Evolutionary conservation across 164 flowering plant species (phyloP), one percentile per base, ranked within the genome.

Genomic region (Paratinospora sagittata): DNA sequence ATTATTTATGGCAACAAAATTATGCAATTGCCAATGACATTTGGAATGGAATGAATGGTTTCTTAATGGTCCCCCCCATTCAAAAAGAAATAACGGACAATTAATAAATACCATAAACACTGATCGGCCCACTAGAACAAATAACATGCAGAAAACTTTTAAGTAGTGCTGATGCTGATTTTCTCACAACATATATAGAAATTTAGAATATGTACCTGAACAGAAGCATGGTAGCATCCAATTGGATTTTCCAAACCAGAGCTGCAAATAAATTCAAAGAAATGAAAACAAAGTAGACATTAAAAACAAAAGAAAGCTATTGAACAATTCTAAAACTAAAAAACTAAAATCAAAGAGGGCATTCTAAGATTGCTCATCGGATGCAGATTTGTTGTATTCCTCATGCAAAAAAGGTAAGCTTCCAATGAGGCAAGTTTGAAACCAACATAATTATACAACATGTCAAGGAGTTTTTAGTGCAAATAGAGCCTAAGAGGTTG

Each of bases 181-280:
- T 2, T 9, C 14, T 43, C 49, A 65, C 26, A 34, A 33, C 17
- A 65, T 9, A 34, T 37, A 41, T 0, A 19, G 39, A 0, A 43
- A n/a, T n/a, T 52, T 52, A 16, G 27, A 23, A 47, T n/a, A 68
- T 2, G 52, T 64, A 78, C 98, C 90, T 92, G 96, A 71, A 90
- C 84, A 14, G 96, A 80, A 36, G 90, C 82, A 73, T 83, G 76
- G 74, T 85, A 90, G 66, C 83, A 89, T 16, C 89, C 94, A 11
- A 92, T 83, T 1, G 89, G 81, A 63, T 81, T 87, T 27, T 88
- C 89, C 23, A 79, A 73, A 69, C 87, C 86, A 19, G 65, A 24
- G 73, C 87, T 87, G 81, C 81, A 80, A 65, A 10, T 14, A 16
- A 27, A 63, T 12, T 30, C 71, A 41, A 55, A 58, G 23, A 30